These are phyloP conservation scores for Ophiostoma perfectum DNA, from an alignment of 2,329 filamentous ascomycete genomes.

Conservation along the genomic window DNA sequence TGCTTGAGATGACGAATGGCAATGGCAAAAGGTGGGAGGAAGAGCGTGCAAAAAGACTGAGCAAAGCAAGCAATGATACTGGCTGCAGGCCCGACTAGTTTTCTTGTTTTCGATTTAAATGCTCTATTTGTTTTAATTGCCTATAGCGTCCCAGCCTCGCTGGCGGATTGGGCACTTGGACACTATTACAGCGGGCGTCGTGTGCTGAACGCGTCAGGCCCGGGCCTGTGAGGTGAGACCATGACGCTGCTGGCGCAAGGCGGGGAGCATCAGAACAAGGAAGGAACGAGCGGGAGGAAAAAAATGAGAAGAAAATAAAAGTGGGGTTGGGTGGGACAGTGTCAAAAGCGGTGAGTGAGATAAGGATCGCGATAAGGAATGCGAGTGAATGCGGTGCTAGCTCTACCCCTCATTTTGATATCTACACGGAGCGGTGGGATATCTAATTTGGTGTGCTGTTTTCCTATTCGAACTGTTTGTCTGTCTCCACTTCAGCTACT, in stretches of 20 bases:
- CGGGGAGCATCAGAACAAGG: conserved; percentile 8
- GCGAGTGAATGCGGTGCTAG: background rate
- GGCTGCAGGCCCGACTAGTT: conserved; percentile 2
- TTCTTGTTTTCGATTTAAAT: background rate
- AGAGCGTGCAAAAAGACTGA: conserved; percentile 4
- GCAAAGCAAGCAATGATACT: conserved; percentile 19
- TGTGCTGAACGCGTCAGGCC: background rate
- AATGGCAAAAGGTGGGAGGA: background rate
- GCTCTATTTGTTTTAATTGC: background rate
- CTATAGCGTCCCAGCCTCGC: background rate
- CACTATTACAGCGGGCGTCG: background rate
- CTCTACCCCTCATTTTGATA: background rate
- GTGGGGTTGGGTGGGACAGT: conserved; percentile 13
- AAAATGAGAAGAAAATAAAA: conserved; percentile 16
- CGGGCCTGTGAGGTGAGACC: background rate
- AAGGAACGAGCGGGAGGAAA: conserved; percentile 9
- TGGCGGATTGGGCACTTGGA: background rate
- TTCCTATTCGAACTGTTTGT: background rate
- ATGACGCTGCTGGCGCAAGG: conserved; percentile 5
- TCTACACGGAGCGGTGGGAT: no score
- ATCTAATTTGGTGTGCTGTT: background rate
- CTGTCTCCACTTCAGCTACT: background rate
- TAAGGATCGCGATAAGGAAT: conserved; percentile 17
- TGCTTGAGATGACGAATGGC: conserved; percentile 10
- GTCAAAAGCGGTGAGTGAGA: conserved; percentile 20